Evolutionary conservation across 495 filamentous ascomycete species (phyloP), one percentile per base, ranked within the genome.

Genomic region (Hyaloscypha bicolor): DNA sequence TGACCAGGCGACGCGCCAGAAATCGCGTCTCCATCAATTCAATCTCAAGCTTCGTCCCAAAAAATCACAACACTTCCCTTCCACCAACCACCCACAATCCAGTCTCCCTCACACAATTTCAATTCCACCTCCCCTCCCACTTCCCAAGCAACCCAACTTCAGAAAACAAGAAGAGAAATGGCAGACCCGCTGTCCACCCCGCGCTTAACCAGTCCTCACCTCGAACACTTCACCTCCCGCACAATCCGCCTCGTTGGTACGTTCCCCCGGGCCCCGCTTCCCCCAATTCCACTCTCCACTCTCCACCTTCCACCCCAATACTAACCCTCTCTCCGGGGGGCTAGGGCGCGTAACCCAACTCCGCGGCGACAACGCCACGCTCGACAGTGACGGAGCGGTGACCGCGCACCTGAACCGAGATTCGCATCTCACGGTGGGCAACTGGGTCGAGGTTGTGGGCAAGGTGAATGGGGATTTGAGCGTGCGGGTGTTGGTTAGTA

Each of bases 371-470:
- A 84, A 82, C 33, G 94, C 93, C 11, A 86, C 86, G 2, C 85
- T 98, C 58, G 92, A 86, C 81, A 89, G 82, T 77, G 87, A 86
- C 33, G 94, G 94, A 9, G 84, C 85, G 59, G 83, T 97, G 58
- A 90, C 86, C 25, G 79, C 90, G 21, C 80, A 89, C 62, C 75
- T 97, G 76, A 94, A 91, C 74, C 82, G 90, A 48, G 94, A 97
- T 68, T 85, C 86, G 37, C 92, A 96, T 76, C 79, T 98, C 48
- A 82, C 86, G 60, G 82, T 91, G 75, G 89, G 91, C 60, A 92
- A 92, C 76, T 86, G 91, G 55, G 88, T 91, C 21, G 96, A 99
- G 79, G 79, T 99, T 66, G 89, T 98, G 52, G 96, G 93, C 62
- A 97, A 95, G 78, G 94, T 99, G 63, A 88, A 93, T 69, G 81